A percentile compares a stretch with the other conserved stretches of the same genome.
Evolutionary conservation across 768 basidiomycete species (phyloP).

Genomic region (Hemileccinum impolitum): DNA sequence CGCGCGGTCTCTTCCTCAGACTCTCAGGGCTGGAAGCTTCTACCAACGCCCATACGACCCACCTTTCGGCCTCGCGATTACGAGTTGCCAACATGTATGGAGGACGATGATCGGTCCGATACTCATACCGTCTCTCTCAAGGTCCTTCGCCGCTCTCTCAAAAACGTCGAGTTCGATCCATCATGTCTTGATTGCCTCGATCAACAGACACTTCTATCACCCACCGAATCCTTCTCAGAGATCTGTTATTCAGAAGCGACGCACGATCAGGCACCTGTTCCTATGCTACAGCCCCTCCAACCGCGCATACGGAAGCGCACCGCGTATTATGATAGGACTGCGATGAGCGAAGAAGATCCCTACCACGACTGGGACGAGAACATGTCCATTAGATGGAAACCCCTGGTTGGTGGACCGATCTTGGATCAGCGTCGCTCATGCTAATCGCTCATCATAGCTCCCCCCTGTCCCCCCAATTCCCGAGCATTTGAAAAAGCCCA

Average conservation of each 20-base stretch:
- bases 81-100: constrained; percentile 27
- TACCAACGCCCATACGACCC: constrained; percentile 33
- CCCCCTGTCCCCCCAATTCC: constrained; percentile 29
- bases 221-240: constrained; percentile 41
- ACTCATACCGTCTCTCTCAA: constrained; percentile 28
- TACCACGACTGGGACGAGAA: constrained; percentile 36
- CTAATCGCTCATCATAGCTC: constrained; percentile 14
- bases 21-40: constrained; percentile 31
- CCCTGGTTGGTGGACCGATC: constrained; percentile 15
- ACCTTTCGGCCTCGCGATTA: constrained; percentile 33
- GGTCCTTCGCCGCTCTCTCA: constrained; percentile 33
- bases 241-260: constrained; percentile 41
- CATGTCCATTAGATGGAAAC: constrained; percentile 24
- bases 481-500: constrained; percentile 20
- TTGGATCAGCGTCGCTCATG: background rate
- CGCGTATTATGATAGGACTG: constrained; percentile 29
- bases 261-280: constrained; percentile 29
- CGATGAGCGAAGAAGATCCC: constrained; percentile 34
- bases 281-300: constrained; percentile 29
- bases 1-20: constrained; percentile 33
- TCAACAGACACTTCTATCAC: constrained; percentile 39
- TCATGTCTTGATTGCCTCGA: constrained; percentile 41
- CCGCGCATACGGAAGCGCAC: constrained; percentile 31
- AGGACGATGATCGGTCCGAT: constrained; percentile 28
- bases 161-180: constrained; percentile 38